These are phyloP conservation scores for Calonectria pseudoreteaudii DNA, from an alignment of 2,329 filamentous ascomycete genomes.

Conservation along the genomic window DNA sequence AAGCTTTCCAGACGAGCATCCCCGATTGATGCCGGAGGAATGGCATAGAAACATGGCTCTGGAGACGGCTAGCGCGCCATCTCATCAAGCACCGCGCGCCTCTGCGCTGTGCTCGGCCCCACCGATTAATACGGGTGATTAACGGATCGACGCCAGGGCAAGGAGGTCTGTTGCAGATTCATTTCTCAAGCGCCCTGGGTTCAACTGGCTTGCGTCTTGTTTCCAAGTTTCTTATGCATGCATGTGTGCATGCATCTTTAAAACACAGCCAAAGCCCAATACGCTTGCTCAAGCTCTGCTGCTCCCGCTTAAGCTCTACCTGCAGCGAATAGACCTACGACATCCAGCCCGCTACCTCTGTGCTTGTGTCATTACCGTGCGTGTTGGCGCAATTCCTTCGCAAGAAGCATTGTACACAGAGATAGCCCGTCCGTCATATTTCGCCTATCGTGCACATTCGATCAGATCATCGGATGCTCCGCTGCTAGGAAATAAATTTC, in stretches of 20 bases:
- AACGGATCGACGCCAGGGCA: constrained; percentile 3
- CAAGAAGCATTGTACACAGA: neutral
- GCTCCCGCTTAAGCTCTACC: neutral
- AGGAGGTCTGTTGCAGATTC: neutral
- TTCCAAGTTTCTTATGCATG: neutral
- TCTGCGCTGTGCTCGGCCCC: neutral
- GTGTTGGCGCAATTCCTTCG: neutral
- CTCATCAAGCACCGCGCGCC: neutral
- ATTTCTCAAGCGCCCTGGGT: neutral
- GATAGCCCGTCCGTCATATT: neutral
- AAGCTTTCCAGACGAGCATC: neutral
- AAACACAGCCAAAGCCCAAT: neutral
- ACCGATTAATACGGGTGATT: constrained; percentile 3
- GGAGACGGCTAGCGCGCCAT: neutral
- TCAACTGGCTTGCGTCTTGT: neutral
- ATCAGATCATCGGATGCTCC: neutral
- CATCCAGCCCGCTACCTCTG: neutral
- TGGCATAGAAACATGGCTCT: neutral
- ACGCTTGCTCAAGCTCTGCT: neutral
- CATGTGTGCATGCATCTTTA: neutral
- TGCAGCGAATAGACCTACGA: neutral
- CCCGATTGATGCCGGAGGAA: neutral
- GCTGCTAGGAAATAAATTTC: neutral
- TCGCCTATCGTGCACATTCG: neutral
- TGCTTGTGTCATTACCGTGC: neutral